Conservation (phyloP, 176 grass and related monocot species). For the Bromus sterilis region DNA sequence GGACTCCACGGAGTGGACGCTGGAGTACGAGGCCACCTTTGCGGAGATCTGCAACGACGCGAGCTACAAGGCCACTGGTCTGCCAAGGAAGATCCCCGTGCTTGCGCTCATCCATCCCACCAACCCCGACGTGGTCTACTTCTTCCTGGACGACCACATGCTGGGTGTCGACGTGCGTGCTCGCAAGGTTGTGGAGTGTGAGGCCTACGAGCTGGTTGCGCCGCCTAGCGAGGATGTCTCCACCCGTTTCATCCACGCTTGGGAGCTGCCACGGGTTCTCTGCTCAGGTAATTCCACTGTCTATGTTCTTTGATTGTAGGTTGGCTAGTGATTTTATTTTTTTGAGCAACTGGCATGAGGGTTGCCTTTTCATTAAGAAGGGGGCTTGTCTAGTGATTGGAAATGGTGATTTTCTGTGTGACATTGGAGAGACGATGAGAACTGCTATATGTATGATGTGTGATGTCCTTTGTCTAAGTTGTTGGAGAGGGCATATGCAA, state of each 20-base stretch:
- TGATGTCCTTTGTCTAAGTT: background rate
- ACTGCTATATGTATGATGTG: background rate
- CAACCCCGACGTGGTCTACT: background rate
- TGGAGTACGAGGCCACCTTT: constrained; percentile 1
- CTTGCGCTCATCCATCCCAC: background rate
- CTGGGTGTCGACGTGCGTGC: background rate
- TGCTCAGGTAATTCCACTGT: background rate
- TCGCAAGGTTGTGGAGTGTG: background rate
- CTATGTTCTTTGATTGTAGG: background rate
- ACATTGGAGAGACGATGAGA: background rate
- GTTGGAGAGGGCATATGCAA: background rate
- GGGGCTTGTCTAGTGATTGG: background rate
- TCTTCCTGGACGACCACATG: background rate
- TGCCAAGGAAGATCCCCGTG: background rate
- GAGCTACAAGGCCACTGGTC: background rate
- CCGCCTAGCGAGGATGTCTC: background rate
- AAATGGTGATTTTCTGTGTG: too few relatives aligned
- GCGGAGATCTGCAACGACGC: background rate
- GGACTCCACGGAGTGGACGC: background rate
- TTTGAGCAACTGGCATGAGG: too few relatives aligned
- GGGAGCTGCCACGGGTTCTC: background rate
- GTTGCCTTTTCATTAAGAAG: too few relatives aligned
- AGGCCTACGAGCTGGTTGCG: background rate
- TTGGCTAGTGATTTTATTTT: too few relatives aligned
- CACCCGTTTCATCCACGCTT: background rate